Conservation (phyloP, 768 basidiomycete species). For the Russula dissimulans region DNA sequence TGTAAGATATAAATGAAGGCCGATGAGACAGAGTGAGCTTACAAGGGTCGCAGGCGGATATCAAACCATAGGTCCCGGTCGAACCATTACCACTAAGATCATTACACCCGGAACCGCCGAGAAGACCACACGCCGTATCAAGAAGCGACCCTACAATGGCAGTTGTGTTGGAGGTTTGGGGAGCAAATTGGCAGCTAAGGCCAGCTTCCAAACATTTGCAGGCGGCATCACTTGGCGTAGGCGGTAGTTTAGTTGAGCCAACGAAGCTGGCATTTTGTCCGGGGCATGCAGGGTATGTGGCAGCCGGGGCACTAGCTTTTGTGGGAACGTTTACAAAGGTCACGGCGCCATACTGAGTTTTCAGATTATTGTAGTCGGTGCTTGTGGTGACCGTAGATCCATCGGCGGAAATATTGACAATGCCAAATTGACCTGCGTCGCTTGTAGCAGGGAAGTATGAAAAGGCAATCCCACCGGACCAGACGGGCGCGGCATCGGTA, state of each 20-base stretch:
- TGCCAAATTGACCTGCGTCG: slow-evolving; percentile 68
- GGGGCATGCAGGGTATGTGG: slow-evolving; percentile 39
- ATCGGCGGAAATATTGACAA: slow-evolving; percentile 67
- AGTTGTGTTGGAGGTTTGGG: slow-evolving; percentile 49
- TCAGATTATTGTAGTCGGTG: slow-evolving; percentile 59
- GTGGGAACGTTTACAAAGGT: slow-evolving; percentile 57
- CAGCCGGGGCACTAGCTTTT: slow-evolving; percentile 41
- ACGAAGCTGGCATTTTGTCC: slow-evolving; percentile 46
- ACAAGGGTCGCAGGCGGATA: slow-evolving; percentile 78
- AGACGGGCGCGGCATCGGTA: slow-evolving; percentile 62
- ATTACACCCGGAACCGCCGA: slow-evolving; percentile 57
- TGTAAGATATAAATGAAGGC: slow-evolving; percentile 1
- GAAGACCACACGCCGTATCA: slow-evolving; percentile 57
- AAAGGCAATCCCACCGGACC: slow-evolving; percentile 86
- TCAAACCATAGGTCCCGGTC: slow-evolving; percentile 64
- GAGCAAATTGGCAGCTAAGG: slow-evolving; percentile 68
- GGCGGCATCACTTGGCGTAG: slow-evolving; percentile 74
- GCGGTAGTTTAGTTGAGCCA: slow-evolving; percentile 63
- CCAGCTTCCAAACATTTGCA: slow-evolving; percentile 65
- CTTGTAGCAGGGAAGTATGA: slow-evolving; percentile 82
- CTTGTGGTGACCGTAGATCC: slow-evolving; percentile 55
- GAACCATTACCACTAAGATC: slow-evolving; percentile 66
- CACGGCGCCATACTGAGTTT: slow-evolving; percentile 48
- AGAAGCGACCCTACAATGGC: slow-evolving; percentile 51
- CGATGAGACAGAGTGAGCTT: slow-evolving; percentile 10